phyloP scores from a whole-genome alignment of 805 yeast genomes.

The Ogataea ganodermae region DNA sequence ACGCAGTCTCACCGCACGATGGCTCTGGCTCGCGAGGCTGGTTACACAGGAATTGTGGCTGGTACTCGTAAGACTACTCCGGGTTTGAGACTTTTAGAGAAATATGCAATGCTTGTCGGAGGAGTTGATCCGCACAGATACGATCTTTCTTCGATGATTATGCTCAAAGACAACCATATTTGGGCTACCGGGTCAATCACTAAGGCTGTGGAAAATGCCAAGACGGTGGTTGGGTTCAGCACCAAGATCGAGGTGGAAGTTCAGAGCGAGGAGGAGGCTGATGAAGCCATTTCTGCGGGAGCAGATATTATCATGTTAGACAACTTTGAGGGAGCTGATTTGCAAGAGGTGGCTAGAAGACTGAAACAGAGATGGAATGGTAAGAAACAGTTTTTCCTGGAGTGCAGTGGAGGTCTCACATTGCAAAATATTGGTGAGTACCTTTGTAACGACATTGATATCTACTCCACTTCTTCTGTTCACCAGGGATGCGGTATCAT shows the following conservation, averaged over 20 bases:
- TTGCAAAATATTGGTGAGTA: slow-evolving; percentile 63
- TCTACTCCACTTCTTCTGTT: slow-evolving; percentile 86
- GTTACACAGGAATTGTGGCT: slow-evolving; percentile 83
- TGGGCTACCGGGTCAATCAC: slow-evolving; percentile 94
- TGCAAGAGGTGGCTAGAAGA: slow-evolving; percentile 62
- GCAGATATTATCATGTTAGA: slow-evolving; percentile 96
- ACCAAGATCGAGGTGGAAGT: slow-evolving; percentile 92
- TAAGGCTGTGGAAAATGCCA: slow-evolving; percentile 74
- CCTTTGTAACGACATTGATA: slow-evolving; percentile 78
- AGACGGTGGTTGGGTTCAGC: slow-evolving; percentile 83
- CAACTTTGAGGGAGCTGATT: slow-evolving; percentile 69
- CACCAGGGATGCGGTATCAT: slow-evolving; percentile 88
- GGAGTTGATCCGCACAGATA: slow-evolving; percentile 93
- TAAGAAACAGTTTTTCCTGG: slow-evolving; percentile 60
- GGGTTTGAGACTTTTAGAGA: slow-evolving; percentile 83
- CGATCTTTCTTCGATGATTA: slow-evolving; percentile 90
- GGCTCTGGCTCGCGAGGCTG: slow-evolving; percentile 60
- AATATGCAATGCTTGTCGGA: slow-evolving; percentile 93
- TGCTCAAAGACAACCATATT: slow-evolving; percentile 93
- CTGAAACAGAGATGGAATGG: slow-evolving; percentile 61
- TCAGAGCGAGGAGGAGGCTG: slow-evolving; percentile 80
- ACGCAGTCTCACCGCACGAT: slow-evolving; percentile 65
- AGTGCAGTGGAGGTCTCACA: slow-evolving; percentile 91
- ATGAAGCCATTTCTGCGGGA: slow-evolving; percentile 91
- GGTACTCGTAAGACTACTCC: slow-evolving; percentile 99